Conservation (phyloP, 768 basidiomycete genomes). For the Leccinum truebloodii region DNA sequence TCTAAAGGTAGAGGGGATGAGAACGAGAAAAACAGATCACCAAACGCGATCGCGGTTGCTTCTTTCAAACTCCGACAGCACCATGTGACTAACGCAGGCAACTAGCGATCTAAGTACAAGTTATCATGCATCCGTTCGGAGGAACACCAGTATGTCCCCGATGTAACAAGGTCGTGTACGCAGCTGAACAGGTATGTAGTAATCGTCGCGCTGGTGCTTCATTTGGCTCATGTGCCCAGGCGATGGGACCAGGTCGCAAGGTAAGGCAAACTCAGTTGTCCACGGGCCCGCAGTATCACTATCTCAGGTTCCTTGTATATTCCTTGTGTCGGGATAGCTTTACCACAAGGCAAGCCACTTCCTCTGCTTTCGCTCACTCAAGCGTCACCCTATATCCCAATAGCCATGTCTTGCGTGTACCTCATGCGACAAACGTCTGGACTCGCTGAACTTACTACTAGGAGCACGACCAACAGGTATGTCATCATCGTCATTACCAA, state of each 20-base stretch:
- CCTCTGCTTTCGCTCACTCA: constrained; percentile 4
- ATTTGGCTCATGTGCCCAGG: constrained; percentile 39
- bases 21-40: constrained; percentile 26
- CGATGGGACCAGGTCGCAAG: constrained; percentile 87
- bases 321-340: constrained; percentile 42
- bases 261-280: constrained; percentile 41
- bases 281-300: background rate
- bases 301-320: background rate
- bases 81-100: too few species aligned
- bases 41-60: constrained; percentile 26
- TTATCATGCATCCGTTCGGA: constrained; percentile 52
- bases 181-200: constrained; percentile 74
- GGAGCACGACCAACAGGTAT: constrained; percentile 81
- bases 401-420: constrained; percentile 84
- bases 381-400: background rate
- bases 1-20: constrained; percentile 24
- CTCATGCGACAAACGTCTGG: constrained; percentile 74
- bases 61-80: constrained; percentile 43
- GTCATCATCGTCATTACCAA: constrained; percentile 18
- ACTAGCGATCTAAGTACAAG: too few species aligned
- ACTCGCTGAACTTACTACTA: constrained; percentile 66
- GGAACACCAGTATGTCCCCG: constrained; percentile 69
- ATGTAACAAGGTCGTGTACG: constrained; percentile 71
- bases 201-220: background rate
- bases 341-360: constrained; percentile 66